phyloP scores from a whole-genome alignment of 169 alveolate genomes.

The Eimeria mitis region DNA sequence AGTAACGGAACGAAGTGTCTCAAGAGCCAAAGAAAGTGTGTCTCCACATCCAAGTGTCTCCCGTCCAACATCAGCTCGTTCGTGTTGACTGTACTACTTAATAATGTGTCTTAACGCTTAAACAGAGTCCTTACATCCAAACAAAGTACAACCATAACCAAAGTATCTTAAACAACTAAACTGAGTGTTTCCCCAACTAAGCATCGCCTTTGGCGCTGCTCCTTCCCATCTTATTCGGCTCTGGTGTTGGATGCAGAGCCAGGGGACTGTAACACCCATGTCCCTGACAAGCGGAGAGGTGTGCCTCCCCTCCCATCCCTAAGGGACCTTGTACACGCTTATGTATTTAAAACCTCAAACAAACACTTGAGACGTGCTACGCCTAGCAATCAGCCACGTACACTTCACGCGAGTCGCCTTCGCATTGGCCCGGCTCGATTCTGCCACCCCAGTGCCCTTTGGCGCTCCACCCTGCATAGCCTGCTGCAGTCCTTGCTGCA shows the following conservation, averaged over 20 bases:
- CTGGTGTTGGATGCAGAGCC: background rate
- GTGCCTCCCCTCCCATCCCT: background rate
- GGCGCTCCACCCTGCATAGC: background rate
- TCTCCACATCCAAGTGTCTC: background rate
- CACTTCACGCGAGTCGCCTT: background rate
- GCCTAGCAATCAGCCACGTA: conserved; percentile 3
- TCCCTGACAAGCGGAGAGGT: background rate
- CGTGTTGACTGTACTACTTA: background rate
- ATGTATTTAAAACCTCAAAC: background rate
- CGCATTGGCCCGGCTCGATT: background rate
- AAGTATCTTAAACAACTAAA: background rate
- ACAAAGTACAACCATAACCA: background rate
- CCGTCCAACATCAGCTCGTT: background rate
- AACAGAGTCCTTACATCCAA: background rate
- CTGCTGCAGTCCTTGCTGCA: conserved; percentile 36
- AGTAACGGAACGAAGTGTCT: background rate
- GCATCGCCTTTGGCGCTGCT: conserved; percentile 12
- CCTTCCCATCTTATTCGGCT: background rate
- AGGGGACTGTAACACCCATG: background rate
- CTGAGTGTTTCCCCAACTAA: background rate
- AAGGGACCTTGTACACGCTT: background rate
- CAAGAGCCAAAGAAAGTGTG: background rate
- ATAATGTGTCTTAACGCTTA: background rate
- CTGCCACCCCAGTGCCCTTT: background rate
- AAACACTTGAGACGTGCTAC: background rate